Conservation (phyloP, 2,329 filamentous ascomycete genomes). For the Blastomyces parvus region DNA sequence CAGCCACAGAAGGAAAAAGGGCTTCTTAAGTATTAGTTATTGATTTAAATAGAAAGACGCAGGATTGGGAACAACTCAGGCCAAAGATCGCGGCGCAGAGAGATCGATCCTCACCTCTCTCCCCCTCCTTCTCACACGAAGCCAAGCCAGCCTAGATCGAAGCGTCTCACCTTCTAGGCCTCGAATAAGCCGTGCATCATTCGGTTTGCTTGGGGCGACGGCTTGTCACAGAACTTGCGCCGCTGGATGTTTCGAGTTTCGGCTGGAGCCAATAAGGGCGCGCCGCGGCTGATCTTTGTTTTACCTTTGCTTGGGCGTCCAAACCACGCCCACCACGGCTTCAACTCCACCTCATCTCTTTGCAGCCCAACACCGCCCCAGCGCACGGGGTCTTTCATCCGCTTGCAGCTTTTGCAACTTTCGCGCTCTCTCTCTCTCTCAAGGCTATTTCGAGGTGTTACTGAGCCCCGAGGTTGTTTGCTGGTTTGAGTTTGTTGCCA, state of each 20-base stretch:
- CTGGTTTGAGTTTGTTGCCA: background rate
- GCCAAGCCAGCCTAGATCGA: background rate
- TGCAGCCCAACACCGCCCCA: background rate
- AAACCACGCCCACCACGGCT: background rate
- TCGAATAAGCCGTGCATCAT: background rate
- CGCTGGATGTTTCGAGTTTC: constrained; percentile 2
- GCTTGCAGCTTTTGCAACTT: background rate
- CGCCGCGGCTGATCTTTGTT: background rate
- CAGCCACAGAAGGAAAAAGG: background rate
- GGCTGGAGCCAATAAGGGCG: background rate
- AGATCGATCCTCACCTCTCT: background rate
- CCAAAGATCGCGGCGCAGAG: background rate
- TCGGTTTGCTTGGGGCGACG: background rate
- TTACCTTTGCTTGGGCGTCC: background rate
- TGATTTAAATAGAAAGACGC: background rate
- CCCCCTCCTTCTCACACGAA: background rate
- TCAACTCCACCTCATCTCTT: background rate
- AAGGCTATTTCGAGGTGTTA: background rate
- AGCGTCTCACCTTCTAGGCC: background rate
- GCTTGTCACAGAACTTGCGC: constrained; percentile 1
- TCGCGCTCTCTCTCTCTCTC: background rate
- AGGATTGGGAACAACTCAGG: background rate
- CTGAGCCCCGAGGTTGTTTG: background rate
- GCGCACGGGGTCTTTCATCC: background rate
- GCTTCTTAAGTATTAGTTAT: background rate